Percentiles rank a stretch among this genome's conserved stretches.
Evolutionary conservation across 306 rosid genomes (phyloP).

Genomic region (Prunus mume): DNA sequence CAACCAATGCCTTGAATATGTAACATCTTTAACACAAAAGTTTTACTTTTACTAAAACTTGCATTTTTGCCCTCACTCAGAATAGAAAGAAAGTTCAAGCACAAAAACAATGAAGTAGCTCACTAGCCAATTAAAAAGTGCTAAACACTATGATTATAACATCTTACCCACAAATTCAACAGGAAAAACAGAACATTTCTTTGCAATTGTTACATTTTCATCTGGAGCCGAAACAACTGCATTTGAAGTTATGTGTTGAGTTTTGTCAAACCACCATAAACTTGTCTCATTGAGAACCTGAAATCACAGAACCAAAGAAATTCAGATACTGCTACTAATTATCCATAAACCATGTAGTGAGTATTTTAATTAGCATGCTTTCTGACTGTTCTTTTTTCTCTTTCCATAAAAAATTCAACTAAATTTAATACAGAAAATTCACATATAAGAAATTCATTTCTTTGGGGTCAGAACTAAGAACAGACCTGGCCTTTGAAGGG

Average conservation of each 20-base stretch:
- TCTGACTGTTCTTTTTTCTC: background rate
- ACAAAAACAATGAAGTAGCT: background rate
- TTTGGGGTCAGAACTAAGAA: background rate
- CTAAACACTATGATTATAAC: background rate
- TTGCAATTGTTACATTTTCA: conserved; percentile 85
- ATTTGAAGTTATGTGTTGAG: conserved; percentile 69
- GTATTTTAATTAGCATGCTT: background rate
- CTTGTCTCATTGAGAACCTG: conserved; percentile 94
- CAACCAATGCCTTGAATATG: background rate
- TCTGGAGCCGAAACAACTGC: conserved; percentile 82
- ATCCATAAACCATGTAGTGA: background rate
- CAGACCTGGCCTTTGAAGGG: conserved; percentile 95
- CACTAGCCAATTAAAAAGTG: background rate
- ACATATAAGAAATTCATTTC: background rate
- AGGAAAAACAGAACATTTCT: conserved; percentile 90
- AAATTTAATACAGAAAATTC: background rate
- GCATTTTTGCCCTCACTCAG: conserved; percentile 3
- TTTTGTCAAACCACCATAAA: conserved; percentile 95
- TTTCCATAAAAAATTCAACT: conserved; percentile 3
- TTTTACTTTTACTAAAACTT: background rate
- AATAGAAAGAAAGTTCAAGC: conserved; percentile 15
- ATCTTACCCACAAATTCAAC: conserved; percentile 94
- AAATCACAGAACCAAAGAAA: conserved; percentile 12
- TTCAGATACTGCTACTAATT: background rate
- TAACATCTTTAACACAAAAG: background rate